Percentiles rank a stretch among this genome's conserved stretches.
Conservation (phyloP, 306 rosid genomes). For the Glycine soja region DNA sequence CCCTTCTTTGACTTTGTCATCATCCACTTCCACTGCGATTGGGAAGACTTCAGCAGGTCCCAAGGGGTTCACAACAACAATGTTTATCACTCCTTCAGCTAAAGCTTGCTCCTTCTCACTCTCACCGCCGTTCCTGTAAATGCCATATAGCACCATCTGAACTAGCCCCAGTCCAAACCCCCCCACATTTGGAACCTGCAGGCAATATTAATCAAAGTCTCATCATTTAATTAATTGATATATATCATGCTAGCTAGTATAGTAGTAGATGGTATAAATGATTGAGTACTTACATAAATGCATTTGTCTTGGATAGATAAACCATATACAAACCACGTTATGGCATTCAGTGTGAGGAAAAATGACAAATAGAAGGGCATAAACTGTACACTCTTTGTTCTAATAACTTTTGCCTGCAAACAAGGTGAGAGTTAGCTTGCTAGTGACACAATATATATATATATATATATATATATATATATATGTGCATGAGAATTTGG, state of each 20-base stretch:
- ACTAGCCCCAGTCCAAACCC: constrained; percentile 71
- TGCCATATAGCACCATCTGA: constrained; percentile 72
- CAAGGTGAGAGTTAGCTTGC: too few species aligned
- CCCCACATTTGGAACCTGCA: constrained; percentile 70
- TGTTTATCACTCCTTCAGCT: constrained; percentile 15
- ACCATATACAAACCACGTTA: constrained; percentile 81
- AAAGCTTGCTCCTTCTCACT: background rate
- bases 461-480: too few species aligned
- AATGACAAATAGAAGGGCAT: constrained; percentile 78
- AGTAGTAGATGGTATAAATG: too few species aligned
- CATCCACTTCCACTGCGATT: constrained; percentile 10
- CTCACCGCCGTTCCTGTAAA: constrained; percentile 52
- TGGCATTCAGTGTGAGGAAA: constrained; percentile 78
- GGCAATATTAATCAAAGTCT: background rate
- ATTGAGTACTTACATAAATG: too few species aligned
- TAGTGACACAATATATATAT: too few species aligned
- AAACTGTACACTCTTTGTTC: constrained; percentile 73
- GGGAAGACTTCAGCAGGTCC: constrained; percentile 49
- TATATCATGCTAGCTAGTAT: too few species aligned
- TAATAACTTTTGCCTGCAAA: constrained; percentile 65
- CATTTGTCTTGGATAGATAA: too few species aligned
- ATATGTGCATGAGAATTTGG: too few species aligned
- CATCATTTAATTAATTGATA: background rate
- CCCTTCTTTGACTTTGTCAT: too few species aligned
- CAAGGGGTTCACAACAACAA: constrained; percentile 29